A percentile compares a stretch with the other conserved stretches of the same genome.
Evolutionary conservation across 2,329 filamentous ascomycete species (phyloP).

Genomic region (Paraconiothyrium brasiliense): DNA sequence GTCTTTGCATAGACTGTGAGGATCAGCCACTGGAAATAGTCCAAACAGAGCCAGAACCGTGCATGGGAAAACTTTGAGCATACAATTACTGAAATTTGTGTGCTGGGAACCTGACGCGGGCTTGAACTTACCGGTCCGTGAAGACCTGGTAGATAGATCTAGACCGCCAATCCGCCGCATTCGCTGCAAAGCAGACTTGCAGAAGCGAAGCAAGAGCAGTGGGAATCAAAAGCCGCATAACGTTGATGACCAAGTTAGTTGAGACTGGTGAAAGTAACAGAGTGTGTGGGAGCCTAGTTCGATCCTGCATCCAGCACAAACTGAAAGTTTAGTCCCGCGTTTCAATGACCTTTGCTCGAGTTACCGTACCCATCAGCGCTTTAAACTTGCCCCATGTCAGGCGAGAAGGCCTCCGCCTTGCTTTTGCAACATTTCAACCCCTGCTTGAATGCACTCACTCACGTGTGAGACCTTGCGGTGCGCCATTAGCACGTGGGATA

Average conservation of each 20-base stretch:
- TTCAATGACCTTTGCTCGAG: too few relatives aligned
- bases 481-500: conserved; percentile 6
- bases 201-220: conserved; percentile 8
- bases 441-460: not conserved
- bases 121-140: conserved; percentile 14
- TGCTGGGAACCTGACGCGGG: not conserved
- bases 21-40: not conserved
- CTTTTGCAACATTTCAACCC: not conserved
- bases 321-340: not conserved
- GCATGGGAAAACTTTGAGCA: not conserved
- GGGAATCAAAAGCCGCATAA: not conserved
- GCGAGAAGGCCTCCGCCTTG: not conserved
- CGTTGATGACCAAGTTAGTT: not conserved
- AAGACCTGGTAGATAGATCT: conserved; percentile 14
- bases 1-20: too few relatives aligned
- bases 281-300: not conserved
- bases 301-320: not conserved
- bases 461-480: not conserved
- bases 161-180: conserved; percentile 9
- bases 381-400: not conserved
- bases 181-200: not conserved
- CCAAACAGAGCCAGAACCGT: not conserved
- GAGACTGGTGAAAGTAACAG: not conserved
- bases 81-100: too few relatives aligned
- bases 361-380: not conserved